A percentile compares a stretch with the other conserved stretches of the same genome.
Conservation (phyloP, 768 basidiomycete genomes). For the Russula virescens region DNA sequence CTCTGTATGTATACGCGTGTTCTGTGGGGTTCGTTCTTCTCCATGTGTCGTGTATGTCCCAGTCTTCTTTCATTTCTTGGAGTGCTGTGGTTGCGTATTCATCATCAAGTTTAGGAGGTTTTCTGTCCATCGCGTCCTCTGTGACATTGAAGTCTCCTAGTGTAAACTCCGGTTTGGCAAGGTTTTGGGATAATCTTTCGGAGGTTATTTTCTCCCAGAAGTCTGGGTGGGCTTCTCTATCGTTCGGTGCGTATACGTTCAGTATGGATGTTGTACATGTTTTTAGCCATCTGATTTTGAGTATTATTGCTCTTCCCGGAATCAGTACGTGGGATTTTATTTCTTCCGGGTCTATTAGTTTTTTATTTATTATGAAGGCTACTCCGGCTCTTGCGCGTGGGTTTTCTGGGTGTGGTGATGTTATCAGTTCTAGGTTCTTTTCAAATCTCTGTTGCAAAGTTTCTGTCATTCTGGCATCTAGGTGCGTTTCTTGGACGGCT, state of each 20-base stretch:
- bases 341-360: not conserved
- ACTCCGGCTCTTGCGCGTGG: not conserved
- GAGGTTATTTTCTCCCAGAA: not conserved
- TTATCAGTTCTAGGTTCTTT: not conserved
- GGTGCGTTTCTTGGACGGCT: not conserved
- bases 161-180: not conserved
- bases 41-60: not conserved
- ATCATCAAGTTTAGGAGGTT: not conserved
- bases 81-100: not conserved
- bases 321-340: too few species aligned
- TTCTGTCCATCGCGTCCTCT: not conserved
- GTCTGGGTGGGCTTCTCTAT: too few species aligned
- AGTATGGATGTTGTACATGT: not conserved
- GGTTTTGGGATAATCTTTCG: too few species aligned
- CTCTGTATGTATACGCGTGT: too few species aligned
- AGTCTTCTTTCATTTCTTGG: not conserved
- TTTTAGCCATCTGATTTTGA: constrained; percentile 22
- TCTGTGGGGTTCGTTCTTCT: not conserved
- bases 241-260: too few species aligned
- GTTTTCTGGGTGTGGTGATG: not conserved
- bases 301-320: not conserved
- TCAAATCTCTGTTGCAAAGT: not conserved
- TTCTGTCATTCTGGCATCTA: not conserved
- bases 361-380: not conserved
- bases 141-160: constrained; percentile 8